phyloP scores from a whole-genome alignment of 169 alveolate species.

The Neospora caninum region DNA sequence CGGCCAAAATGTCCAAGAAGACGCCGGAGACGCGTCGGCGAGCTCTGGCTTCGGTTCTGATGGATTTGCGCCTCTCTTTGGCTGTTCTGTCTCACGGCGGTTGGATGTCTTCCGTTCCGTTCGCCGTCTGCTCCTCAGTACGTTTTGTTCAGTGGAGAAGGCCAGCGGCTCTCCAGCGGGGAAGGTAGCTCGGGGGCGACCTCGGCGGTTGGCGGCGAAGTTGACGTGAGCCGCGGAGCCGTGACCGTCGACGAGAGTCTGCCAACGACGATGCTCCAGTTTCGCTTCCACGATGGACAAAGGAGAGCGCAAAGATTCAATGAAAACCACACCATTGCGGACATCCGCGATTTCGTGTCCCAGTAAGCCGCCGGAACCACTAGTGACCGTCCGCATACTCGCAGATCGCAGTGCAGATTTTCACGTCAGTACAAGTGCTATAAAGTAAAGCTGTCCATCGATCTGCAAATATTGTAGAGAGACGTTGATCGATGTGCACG shows the following conservation, averaged over 20 bases:
- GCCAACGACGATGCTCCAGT: constrained; percentile 82
- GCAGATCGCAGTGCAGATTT: no score
- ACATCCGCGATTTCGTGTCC: constrained; percentile 70
- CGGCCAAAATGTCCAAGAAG: no score
- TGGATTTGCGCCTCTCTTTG: no score
- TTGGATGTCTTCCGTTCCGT: no score
- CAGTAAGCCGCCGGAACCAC: background rate
- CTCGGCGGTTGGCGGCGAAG: constrained; percentile 27
- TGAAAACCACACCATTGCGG: constrained; percentile 75
- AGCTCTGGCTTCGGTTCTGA: no score
- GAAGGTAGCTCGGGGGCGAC: background rate
- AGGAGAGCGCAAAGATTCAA: constrained; percentile 78
- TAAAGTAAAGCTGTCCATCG: background rate
- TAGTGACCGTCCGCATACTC: no score
- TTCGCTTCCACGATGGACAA: constrained; percentile 89
- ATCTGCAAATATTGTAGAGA: background rate
- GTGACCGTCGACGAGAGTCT: constrained; percentile 74
- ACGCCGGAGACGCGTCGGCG: no score
- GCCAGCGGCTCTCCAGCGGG: constrained; percentile 47
- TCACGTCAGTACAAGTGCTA: no score
- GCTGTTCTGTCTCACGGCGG: no score
- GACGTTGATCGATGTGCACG: no score
- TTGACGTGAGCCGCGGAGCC: constrained; percentile 37
- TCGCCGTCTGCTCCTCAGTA: constrained; percentile 29
- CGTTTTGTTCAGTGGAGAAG: constrained; percentile 56